A percentile compares a stretch with the other conserved stretches of the same genome.
phyloP scores from a whole-genome alignment of 2,329 filamentous ascomycete species.

The Cytospora piceicola region DNA sequence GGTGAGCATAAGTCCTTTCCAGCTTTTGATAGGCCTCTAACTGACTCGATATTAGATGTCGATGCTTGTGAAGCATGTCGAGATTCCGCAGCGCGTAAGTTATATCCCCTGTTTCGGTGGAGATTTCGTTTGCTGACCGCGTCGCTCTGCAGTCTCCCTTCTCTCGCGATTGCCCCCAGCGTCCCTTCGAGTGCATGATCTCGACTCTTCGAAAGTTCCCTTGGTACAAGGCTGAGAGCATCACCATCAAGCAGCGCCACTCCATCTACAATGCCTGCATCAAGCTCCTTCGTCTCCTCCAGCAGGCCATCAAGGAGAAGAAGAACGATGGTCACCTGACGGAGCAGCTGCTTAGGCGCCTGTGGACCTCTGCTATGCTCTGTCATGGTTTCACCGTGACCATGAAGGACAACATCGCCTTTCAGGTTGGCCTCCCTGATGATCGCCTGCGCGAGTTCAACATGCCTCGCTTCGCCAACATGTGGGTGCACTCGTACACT shows the following conservation, averaged over 20 bases:
- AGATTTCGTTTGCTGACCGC: constrained; percentile 18
- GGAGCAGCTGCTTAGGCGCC: constrained; percentile 55
- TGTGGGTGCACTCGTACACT: constrained; percentile 58
- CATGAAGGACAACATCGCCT: constrained; percentile 65
- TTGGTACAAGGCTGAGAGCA: constrained; percentile 60
- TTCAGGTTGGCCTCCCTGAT: constrained; percentile 43
- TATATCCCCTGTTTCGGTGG: background rate
- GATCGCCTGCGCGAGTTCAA: constrained; percentile 45
- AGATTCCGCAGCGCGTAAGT: constrained; percentile 65
- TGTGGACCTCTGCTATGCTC: constrained; percentile 55
- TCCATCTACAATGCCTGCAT: constrained; percentile 55
- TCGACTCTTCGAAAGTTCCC: constrained; percentile 66
- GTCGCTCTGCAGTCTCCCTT: constrained; percentile 56
- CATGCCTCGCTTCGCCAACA: constrained; percentile 51
- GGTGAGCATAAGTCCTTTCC: constrained; percentile 44
- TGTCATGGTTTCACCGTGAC: constrained; percentile 64
- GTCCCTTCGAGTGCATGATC: constrained; percentile 68
- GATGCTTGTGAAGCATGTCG: constrained; percentile 66
- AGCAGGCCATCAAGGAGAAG: constrained; percentile 45
- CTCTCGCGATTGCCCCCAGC: constrained; percentile 63
- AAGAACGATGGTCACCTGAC: constrained; percentile 52
- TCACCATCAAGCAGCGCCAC: constrained; percentile 62
- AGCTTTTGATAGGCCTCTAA: background rate
- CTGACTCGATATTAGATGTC: constrained; percentile 31
- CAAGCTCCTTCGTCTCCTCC: constrained; percentile 53